Base-by-base conservation (phyloP, 2,329 filamentous ascomycete genomes). In the Aspergillus floridensis region DNA sequence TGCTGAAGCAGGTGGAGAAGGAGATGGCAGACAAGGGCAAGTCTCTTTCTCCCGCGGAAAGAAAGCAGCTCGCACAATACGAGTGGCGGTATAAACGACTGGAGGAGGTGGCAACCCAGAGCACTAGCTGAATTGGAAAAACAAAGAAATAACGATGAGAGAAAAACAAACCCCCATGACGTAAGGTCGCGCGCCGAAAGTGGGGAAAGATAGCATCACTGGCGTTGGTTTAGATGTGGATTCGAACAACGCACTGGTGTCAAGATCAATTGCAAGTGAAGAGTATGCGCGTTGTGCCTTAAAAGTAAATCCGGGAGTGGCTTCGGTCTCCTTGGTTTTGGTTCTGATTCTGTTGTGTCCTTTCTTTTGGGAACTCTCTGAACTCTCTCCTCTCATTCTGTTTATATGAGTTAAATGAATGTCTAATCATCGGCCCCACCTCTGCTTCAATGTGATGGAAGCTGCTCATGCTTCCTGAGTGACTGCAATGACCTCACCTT, bases 51-150 rank as follows among this genome's bases (percentile, higher is more conserved):
- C 68, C 72, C 12, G 65, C 65, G 6, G 72, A 74, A 35, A 70
- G 66, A 61, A 72, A 68, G 31, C 69, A 73, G 49, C 53, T 75
- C 59, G 67, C 69, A 38, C 72, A 74, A 53, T 73, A 70, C 32
- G 71, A 70, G 49, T 75, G 73, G 73, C 65, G 71, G 53, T 75
- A 71, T 53, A 73, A 72, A 32, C 60, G 65, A 7, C 53, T 74
- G 59, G 73, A 75, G 58, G 68, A 73, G 48, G 49, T 68, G 11
- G 73, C 72, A 19, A 72, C 65, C 12, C 65, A 71, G 49, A 66
- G 63, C 10, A 63, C 64, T 53, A 52, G 59, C 21, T 58, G 49
- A 41, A 19, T 3, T 19, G 31, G 57, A 55, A 53, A 53, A 56
- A 46, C 3, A 50, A 48, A 38, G 19, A 29, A 21, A 41, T 2